A percentile compares a stretch with the other conserved stretches of the same genome.
Conservation (phyloP, 768 basidiomycete genomes). For the Lactarius akahatsu region DNA sequence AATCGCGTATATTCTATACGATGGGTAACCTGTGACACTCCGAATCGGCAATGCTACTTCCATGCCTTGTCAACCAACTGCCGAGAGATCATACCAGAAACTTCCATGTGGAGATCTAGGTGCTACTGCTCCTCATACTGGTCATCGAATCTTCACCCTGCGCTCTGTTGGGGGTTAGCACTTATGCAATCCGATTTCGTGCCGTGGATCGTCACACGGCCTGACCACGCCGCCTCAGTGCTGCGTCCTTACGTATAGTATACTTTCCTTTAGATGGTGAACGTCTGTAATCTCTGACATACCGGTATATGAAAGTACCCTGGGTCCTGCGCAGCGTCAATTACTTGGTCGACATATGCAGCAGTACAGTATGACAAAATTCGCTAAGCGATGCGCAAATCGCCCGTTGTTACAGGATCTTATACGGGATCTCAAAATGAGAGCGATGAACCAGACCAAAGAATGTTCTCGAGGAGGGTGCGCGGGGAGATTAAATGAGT, state of each 20-base stretch:
- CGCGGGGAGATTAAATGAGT: constrained; percentile 73
- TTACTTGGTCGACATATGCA: constrained; percentile 58
- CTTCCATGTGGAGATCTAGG: constrained; percentile 68
- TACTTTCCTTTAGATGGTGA: neutral
- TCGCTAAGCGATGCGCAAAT: constrained; percentile 66
- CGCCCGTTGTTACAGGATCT: constrained; percentile 46
- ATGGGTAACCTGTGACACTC: neutral
- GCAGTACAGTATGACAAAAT: constrained; percentile 56
- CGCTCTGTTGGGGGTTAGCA: constrained; percentile 80
- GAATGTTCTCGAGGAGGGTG: constrained; percentile 74
- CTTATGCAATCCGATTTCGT: constrained; percentile 62
- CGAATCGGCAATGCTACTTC: constrained; percentile 29
- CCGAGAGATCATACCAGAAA: constrained; percentile 73
- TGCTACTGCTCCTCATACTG: constrained; percentile 69
- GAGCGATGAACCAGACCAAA: constrained; percentile 69
- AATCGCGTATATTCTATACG: too few relatives aligned
- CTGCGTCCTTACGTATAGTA: neutral
- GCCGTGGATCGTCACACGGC: neutral
- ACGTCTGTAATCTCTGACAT: neutral
- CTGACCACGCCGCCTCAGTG: neutral
- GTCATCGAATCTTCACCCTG: constrained; percentile 53
- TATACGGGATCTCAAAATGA: constrained; percentile 52
- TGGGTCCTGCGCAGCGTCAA: constrained; percentile 52
- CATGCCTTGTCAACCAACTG: constrained; percentile 21
- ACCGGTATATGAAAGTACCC: neutral